Conservation (phyloP, 78 protist genomes). For the Dictyostelium purpureum region DNA sequence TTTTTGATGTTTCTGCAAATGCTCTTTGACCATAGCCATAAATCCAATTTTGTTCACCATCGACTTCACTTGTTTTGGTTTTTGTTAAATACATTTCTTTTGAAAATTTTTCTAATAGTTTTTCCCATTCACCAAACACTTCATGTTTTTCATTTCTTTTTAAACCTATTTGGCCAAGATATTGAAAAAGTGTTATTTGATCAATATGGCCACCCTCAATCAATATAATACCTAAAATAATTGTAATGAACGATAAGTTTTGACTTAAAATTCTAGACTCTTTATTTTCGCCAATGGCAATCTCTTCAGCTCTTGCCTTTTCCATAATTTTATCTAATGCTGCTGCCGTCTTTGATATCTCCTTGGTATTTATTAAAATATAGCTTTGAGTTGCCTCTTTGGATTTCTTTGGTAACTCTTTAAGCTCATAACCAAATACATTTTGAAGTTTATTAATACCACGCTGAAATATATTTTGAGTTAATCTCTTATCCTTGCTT, state of each 20-base stretch:
- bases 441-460: slow-evolving; percentile 6
- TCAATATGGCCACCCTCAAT: slow-evolving; percentile 5
- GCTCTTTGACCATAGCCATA: slow-evolving; percentile 33
- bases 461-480: not conserved
- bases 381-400: not conserved
- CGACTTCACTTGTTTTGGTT: not conserved
- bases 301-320: no score
- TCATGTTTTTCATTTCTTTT: not conserved
- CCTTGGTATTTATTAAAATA: not conserved
- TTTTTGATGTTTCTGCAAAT: not conserved
- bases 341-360: not conserved
- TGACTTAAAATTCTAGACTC: not conserved
- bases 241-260: not conserved
- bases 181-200: not conserved
- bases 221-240: slow-evolving; percentile 1
- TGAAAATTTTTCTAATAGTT: slow-evolving; percentile 8
- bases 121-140: slow-evolving; percentile 54
- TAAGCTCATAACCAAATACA: slow-evolving; percentile 29
- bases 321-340: not conserved
- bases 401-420: not conserved
- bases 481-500: slow-evolving; percentile 12
- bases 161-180: slow-evolving; percentile 1
- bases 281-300: not conserved
- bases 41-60: not conserved
- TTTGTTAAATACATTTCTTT: slow-evolving; percentile 2